Percentiles rank a stretch among this genome's conserved stretches.
Evolutionary conservation across 257 asterid genomes (phyloP).

Genomic region (Nicotiana undulata): DNA sequence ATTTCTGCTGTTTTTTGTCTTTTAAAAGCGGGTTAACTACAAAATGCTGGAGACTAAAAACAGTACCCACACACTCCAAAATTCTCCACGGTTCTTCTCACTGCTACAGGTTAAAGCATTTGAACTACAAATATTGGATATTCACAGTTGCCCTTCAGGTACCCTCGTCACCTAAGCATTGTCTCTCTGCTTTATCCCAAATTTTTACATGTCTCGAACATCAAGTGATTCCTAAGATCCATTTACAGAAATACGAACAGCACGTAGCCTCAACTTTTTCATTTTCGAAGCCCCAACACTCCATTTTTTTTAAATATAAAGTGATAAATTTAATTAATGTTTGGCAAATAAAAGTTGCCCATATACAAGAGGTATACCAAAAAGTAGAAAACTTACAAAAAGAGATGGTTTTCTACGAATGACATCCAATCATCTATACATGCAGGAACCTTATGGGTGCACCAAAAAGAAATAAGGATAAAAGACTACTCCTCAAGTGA

Average conservation of each 20-base stretch:
- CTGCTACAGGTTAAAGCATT: background rate
- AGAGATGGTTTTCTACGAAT: too few relatives aligned
- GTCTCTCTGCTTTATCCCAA: background rate
- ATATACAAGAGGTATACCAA: too few relatives aligned
- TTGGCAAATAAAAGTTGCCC: too few relatives aligned
- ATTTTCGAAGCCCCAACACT: background rate
- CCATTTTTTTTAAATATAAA: too few relatives aligned
- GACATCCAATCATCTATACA: too few relatives aligned
- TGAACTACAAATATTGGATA: background rate
- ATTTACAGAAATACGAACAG: background rate
- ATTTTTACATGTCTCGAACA: background rate
- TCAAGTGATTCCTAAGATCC: background rate
- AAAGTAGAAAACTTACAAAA: too few relatives aligned
- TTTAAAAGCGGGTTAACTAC: background rate
- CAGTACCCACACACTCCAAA: background rate
- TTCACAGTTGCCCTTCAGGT: background rate
- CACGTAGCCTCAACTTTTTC: background rate
- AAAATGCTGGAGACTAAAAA: background rate
- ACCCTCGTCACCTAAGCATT: background rate
- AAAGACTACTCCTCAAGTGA: too few relatives aligned
- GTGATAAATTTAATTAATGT: too few relatives aligned
- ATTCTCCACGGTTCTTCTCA: background rate
- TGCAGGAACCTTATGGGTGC: too few relatives aligned
- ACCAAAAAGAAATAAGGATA: too few relatives aligned
- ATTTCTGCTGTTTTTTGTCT: background rate